A percentile compares a stretch with the other conserved stretches of the same genome.
Conservation (phyloP, 768 basidiomycete species). For the Pleurotus djamor region DNA sequence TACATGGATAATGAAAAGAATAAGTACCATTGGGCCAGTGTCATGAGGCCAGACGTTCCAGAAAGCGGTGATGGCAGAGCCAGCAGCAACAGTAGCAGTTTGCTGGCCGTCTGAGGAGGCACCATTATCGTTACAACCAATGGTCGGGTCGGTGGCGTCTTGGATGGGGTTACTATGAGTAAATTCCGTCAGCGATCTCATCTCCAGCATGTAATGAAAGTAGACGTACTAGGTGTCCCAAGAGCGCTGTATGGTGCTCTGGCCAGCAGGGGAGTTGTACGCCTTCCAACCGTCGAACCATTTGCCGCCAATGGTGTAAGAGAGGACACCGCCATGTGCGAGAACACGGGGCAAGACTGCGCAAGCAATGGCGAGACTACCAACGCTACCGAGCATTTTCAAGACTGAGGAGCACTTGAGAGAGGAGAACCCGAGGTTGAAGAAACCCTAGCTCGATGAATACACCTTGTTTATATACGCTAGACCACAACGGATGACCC, state of each 20-base stretch:
- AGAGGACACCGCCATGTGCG: slow-evolving; percentile 43
- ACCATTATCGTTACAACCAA: slow-evolving; percentile 35
- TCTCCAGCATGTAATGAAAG: background rate
- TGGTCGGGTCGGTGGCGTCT: slow-evolving; percentile 8
- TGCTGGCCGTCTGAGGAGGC: slow-evolving; percentile 25
- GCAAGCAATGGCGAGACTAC: slow-evolving; percentile 16
- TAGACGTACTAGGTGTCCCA: slow-evolving; percentile 38
- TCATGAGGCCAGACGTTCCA: slow-evolving; percentile 39
- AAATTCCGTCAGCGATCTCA: background rate
- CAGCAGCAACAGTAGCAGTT: slow-evolving; percentile 30
- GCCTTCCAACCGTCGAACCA: slow-evolving; percentile 26
- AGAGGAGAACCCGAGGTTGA: background rate
- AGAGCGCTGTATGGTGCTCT: slow-evolving; percentile 38
- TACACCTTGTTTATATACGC: too few relatives aligned
- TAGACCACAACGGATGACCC: background rate
- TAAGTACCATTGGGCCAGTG: slow-evolving; percentile 37
- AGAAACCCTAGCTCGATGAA: background rate
- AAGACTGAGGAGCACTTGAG: background rate
- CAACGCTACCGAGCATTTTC: background rate
- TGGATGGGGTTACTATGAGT: background rate
- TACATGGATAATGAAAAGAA: background rate
- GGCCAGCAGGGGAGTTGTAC: slow-evolving; percentile 39
- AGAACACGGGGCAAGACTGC: slow-evolving; percentile 26
- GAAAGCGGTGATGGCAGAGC: slow-evolving; percentile 28
- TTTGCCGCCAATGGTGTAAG: slow-evolving; percentile 32